Evolutionary conservation across 2,329 filamentous ascomycete species (phyloP).

Genomic region (Diaporthe nobilis): DNA sequence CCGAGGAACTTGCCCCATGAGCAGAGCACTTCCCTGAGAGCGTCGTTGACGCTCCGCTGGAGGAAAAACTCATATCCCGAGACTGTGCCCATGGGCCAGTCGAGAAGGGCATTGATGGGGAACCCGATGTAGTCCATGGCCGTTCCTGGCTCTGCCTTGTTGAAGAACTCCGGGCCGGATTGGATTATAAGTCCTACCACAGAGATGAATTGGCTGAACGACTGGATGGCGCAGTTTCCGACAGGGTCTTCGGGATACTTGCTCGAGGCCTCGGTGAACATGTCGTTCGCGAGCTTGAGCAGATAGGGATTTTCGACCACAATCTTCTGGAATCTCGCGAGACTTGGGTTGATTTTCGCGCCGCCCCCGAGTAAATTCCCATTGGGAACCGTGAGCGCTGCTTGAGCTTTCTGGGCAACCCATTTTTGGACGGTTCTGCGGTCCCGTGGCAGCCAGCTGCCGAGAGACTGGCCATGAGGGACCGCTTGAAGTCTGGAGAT

Average conservation of each 20-base stretch:
- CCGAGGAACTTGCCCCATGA: slow-evolving; percentile 19
- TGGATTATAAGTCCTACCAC: not conserved
- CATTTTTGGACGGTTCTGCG: not conserved
- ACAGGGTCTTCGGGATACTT: slow-evolving; percentile 9
- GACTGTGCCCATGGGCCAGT: slow-evolving; percentile 67
- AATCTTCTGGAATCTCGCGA: not conserved
- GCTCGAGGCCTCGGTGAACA: slow-evolving; percentile 18
- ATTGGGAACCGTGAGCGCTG: not conserved
- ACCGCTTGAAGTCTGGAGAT: not conserved
- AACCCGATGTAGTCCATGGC: slow-evolving; percentile 61
- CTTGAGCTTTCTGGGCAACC: not conserved
- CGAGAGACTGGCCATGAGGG: not conserved
- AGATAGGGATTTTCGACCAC: not conserved
- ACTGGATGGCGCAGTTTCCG: slow-evolving; percentile 2
- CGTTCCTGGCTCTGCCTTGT: slow-evolving; percentile 17
- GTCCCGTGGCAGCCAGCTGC: not conserved
- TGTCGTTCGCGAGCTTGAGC: slow-evolving; percentile 14
- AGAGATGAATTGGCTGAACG: not conserved
- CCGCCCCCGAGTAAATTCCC: not conserved
- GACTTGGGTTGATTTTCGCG: not conserved
- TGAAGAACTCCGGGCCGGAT: slow-evolving; percentile 2
- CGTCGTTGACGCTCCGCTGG: not conserved
- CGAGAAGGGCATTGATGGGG: slow-evolving; percentile 67
- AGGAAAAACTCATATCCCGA: slow-evolving; percentile 7
- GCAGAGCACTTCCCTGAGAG: not conserved